A percentile compares a stretch with the other conserved stretches of the same genome.
These are phyloP conservation scores for Aegle marmelos DNA, from an alignment of 345 rosid species.

Conservation along the genomic window DNA sequence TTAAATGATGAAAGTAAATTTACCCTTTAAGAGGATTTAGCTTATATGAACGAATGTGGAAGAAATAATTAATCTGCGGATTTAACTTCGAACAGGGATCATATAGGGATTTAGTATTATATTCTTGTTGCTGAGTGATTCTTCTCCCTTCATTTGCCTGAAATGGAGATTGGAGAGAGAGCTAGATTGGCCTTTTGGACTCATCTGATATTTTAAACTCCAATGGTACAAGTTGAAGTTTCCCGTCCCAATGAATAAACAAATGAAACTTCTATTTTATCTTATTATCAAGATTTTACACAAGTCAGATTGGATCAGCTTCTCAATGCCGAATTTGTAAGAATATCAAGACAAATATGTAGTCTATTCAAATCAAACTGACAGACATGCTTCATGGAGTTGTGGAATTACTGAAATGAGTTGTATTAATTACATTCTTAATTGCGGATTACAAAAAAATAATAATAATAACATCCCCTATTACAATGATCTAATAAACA, in stretches of 20 bases:
- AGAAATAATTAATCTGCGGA: conserved; percentile 2
- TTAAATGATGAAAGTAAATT: not conserved
- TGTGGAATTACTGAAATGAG: conserved; percentile 25
- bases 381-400: conserved; percentile 59
- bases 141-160: not conserved
- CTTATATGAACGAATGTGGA: not conserved
- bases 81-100: conserved; percentile 2
- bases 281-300: conserved; percentile 34
- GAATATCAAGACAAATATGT: conserved; percentile 7
- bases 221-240: conserved; percentile 13
- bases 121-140: not conserved
- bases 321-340: conserved; percentile 17
- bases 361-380: conserved; percentile 23
- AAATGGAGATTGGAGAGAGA: not conserved
- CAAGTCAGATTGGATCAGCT: conserved; percentile 21
- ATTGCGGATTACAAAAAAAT: conserved; percentile 23
- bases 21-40: not conserved
- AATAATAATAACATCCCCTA: conserved; percentile 15
- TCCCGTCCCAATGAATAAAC: conserved; percentile 32
- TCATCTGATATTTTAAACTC: conserved; percentile 17
- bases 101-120: conserved; percentile 9
- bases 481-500: conserved; percentile 13
- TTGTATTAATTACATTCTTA: conserved; percentile 32
- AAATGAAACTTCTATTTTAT: conserved; percentile 60
- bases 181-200: conserved; percentile 27